Base-by-base conservation (phyloP, 441 rosid genomes). In the Eugenia klotzschiana region DNA sequence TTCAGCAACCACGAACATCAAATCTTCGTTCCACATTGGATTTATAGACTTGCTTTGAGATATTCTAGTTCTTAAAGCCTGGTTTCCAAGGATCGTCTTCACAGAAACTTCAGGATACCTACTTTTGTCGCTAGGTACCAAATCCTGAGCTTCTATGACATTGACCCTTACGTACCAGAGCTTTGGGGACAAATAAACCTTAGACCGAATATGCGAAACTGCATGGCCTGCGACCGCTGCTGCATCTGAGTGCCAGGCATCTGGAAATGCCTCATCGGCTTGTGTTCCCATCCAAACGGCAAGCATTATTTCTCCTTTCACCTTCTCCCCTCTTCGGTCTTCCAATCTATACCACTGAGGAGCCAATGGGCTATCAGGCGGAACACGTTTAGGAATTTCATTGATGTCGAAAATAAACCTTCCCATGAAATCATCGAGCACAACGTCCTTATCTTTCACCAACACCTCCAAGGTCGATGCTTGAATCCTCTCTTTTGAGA, bases 271-370 rank as follows among this genome's bases (percentile, higher is more conserved):
- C 86, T 94, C 98, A 43, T 84, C 85, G 12, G 85, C 85, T 43
- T 84, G 85, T 51, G 85, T 84, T 58, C 85, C 85, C 85, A 84
- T 84, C 85, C 85, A 84, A 49, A 84, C 27, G 14, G 85, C 85
- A 18, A 84, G 74, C 85, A 84, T 84, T 29, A 84, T 87, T 89
- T 95, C 95, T 84, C 99, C 99, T 82, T 93, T 92, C 58, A 84
- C 90, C 88, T 92, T 94, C 74, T 88, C 90, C 2, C 95, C 96
- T 58, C 89, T 91, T 4, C 94, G 88, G 81, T 94, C 95, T 69
- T 93, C 98, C 86, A 96, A 82, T 56, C 96, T 86, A 73, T 95
- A 96, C 99, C 99, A 96, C 85, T 94, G 98, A 25, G 98, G 98
- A 58, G 98, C 99, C 87, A 96, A 83, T 1, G 98, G 96, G 83